These are phyloP conservation scores for Parmelia sp. DNA, from an alignment of 495 filamentous ascomycete species.

Conservation along the genomic window DNA sequence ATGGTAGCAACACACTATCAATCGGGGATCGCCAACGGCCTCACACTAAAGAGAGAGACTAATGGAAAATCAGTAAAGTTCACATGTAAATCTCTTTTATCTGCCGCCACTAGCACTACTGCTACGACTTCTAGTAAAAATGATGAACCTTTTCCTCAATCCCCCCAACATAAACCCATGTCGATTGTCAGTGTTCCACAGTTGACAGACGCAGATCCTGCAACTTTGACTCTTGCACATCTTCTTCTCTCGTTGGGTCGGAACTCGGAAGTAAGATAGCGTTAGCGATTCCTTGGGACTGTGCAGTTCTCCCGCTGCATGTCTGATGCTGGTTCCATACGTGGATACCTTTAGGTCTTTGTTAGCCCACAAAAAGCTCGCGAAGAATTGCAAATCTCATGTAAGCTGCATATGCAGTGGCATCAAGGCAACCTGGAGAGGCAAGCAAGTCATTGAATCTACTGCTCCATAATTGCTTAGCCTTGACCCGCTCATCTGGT, in stretches of 20 bases:
- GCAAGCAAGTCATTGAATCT: not conserved
- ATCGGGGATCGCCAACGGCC: too few relatives aligned
- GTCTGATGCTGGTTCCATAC: too few relatives aligned
- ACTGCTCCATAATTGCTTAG: not conserved
- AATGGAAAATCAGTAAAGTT: not conserved
- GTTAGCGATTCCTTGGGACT: not conserved
- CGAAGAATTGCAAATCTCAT: not conserved
- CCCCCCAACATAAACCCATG: too few relatives aligned
- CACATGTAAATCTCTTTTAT: too few relatives aligned
- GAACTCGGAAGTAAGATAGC: not conserved
- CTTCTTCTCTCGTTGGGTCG: not conserved
- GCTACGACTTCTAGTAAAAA: too few relatives aligned
- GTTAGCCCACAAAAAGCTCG: not conserved
- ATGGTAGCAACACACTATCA: too few relatives aligned
- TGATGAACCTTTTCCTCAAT: too few relatives aligned
- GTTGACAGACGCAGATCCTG: not conserved
- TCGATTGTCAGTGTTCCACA: not conserved
- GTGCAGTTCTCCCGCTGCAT: not conserved
- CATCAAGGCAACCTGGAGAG: not conserved
- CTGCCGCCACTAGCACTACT: too few relatives aligned
- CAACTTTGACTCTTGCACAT: not conserved
- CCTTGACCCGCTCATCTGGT: slow-evolving; percentile 14
- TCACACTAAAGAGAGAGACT: too few relatives aligned
- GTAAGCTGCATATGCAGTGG: not conserved
- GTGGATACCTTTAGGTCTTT: not conserved